These are phyloP conservation scores for Coniochaeta sp. DNA, from an alignment of 2,329 filamentous ascomycete genomes.

Conservation along the genomic window DNA sequence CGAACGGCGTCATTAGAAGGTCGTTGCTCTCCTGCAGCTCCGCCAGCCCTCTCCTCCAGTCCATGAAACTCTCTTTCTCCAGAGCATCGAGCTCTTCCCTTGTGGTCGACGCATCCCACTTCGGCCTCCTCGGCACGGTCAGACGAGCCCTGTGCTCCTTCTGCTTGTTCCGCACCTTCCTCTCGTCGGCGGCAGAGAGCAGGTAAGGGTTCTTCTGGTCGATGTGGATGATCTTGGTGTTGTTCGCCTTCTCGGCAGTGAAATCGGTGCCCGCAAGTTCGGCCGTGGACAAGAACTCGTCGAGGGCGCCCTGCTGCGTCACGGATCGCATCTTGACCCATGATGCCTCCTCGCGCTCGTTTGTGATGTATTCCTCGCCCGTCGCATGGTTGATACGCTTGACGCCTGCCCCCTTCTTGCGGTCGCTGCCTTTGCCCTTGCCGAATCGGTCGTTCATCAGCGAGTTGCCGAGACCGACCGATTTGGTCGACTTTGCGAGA, in stretches of 20 bases:
- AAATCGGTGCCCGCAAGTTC: constrained; percentile 98
- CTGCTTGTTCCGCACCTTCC: constrained; percentile 71
- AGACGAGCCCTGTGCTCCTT: constrained; percentile 69
- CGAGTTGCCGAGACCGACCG: constrained; percentile 89
- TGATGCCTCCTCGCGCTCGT: constrained; percentile 80
- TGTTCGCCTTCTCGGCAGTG: constrained; percentile 97
- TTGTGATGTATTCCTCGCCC: constrained; percentile 88
- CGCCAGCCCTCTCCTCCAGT: constrained; percentile 85
- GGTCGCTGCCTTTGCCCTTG: constrained; percentile 78
- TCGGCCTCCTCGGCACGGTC: constrained; percentile 82
- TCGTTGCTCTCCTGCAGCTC: constrained; percentile 93
- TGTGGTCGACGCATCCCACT: constrained; percentile 83
- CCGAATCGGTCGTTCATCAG: constrained; percentile 99
- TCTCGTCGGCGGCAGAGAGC: constrained; percentile 77
- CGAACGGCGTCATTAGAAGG: constrained; percentile 93
- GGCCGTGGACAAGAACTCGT: constrained; percentile 93
- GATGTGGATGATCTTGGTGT: constrained; percentile 95
- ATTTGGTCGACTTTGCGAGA: constrained; percentile 86
- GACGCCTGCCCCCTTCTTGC: constrained; percentile 59
- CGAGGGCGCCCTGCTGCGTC: constrained; percentile 91
- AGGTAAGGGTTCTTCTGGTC: constrained; percentile 95
- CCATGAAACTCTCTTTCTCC: constrained; percentile 74
- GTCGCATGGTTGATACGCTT: constrained; percentile 69
- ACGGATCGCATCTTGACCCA: constrained; percentile 99
- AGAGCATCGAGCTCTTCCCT: constrained; percentile 69